Evolutionary conservation across 1,139 yeast species (phyloP), one percentile per base, ranked within the genome.

Genomic region (Zygoascus meyerae): DNA sequence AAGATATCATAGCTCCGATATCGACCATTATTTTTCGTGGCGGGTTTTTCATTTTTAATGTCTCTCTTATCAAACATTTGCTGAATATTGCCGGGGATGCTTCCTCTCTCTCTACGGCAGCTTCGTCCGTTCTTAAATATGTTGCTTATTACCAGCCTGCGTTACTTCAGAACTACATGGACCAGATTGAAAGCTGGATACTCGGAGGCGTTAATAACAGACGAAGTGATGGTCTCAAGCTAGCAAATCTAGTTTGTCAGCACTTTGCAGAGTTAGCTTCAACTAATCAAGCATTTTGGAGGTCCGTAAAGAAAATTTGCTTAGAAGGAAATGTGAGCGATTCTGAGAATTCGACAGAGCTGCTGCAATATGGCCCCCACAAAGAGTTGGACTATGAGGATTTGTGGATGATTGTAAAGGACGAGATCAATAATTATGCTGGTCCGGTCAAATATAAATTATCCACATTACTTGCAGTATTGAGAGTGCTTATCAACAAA

Each of bases 101-200:
- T 70, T 81, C 5, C 72, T 61, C 64, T 7, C 64, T 68, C 48
- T 59, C 64, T 29, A 55, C 64, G 1, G 57, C 68, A 1, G 74
- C 87, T 0, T 77, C 77, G 52, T 75, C 72, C 34, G 52, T 85
- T 6, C 66, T 87, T 29, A 80, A 78, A 51, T 72, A 77, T 35
- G 75, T 86, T 6, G 81, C 96, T 0, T 58, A 65, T 2, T 70
- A 75, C 2, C 71, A 77, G 41, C 95, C 96, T 0, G 75, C 75
- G 14, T 78, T 83, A 1, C 75, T 86, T 61, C 77, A 77, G 55
- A 73, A 74, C 36, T 85, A 85, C 57, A 69, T 83, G 3, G 66
- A 71, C 10, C 73, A 73, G 8, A 66, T 87, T 46, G 69, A 75
- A 64, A 71, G 0, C 48, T 72, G 11, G 65, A 80, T 11, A 67